Evolutionary conservation across 2,329 filamentous ascomycete genomes (phyloP), one percentile per base, ranked within the genome.

Genomic region (Pleurostoma richardsiae): DNA sequence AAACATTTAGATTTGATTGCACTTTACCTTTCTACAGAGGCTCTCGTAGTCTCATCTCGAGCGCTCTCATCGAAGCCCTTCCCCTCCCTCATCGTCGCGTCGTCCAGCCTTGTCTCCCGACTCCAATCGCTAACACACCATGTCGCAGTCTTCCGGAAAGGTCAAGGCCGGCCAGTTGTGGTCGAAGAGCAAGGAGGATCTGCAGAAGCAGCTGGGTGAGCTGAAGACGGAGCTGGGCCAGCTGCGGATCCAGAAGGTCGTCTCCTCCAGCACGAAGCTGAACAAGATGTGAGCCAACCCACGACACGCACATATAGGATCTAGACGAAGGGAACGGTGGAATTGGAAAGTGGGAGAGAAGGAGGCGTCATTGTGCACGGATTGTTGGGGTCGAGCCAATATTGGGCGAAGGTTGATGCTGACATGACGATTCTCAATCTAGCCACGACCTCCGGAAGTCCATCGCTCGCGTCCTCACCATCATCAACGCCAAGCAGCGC

Each of bases 401-500:
- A 19, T 2, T 19, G 19, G 19, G 19, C 2, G 19, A 19, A 19
- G 19, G 19, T 19, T 19, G 19, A 19, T 19, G 19, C 50, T 54
- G 51, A 57, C 56, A 51, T 55, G 59, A 47, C 61, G 50, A 46
- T 42, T 54, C 55, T 47, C 50, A 49, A 50, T 56, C 61, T 64
- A 96, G 91, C 78, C 90, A 96, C 82, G 95, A 99, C 74, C 83
- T 99, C 73, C 91, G 94, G 82, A 99, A 99, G 85, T 96, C 91
- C 59, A 96, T 99, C 76, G 95, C 94, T 69, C 91, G 92, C 70
- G 89, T 96, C 76, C 86, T 99, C 66, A 99, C 94, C 74, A 83
- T 99, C 80, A 96, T 99, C 86, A 99, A 97, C 84, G 87, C 90
- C 77, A 97, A 95, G 85, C 94, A 99, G 82, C 88, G 95, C 73